Evolutionary conservation across 192 early-diverging fungal genomes (phyloP), one percentile per base, ranked within the genome.

Genomic region (Gamsiella multidivaricata): DNA sequence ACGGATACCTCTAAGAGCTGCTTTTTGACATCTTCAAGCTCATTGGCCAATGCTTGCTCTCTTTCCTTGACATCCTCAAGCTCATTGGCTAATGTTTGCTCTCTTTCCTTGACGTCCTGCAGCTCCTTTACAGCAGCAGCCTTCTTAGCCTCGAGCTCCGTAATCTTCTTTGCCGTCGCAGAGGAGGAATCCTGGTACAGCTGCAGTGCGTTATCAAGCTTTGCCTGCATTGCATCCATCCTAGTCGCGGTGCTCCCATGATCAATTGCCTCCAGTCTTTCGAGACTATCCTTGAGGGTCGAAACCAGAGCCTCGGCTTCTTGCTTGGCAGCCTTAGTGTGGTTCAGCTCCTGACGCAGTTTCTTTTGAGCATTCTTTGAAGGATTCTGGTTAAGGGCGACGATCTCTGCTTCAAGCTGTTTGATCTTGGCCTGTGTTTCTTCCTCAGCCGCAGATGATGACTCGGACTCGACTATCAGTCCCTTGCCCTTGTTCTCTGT

Each of bases 291-390:
- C 25, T 64, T 68, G 28, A 78, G 49, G 2, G 65, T 45, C 18
- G 29, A 59, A 42, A 69, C 46, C 46, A 69, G 32, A 5, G 74
- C 65, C 31, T 78, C 74, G 4, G 74, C 74, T 18, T 67, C 74
- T 20, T 78, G 74, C 42, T 78, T 78, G 15, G 74, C 74, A 18
- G 64, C 34, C 54, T 78, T 78, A 1, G 74, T 64, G 18, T 78
- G 74, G 54, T 78, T 78, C 37, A 78, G 39, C 3, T 78, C 74
- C 28, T 78, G 74, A 7, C 74, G 74, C 33, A 78, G 20, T 45
- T 69, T 78, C 65, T 78, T 78, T 26, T 68, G 65, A 1, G 74
- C 60, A 41, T 78, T 78, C 49, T 78, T 78, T 20, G 74, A 78
- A 4, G 74, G 74, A 6, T 41, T 46, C 17, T 78, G 53, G 32